phyloP scores from a whole-genome alignment of 2,329 filamentous ascomycete genomes.

The Myriosclerotinia duriaeana region DNA sequence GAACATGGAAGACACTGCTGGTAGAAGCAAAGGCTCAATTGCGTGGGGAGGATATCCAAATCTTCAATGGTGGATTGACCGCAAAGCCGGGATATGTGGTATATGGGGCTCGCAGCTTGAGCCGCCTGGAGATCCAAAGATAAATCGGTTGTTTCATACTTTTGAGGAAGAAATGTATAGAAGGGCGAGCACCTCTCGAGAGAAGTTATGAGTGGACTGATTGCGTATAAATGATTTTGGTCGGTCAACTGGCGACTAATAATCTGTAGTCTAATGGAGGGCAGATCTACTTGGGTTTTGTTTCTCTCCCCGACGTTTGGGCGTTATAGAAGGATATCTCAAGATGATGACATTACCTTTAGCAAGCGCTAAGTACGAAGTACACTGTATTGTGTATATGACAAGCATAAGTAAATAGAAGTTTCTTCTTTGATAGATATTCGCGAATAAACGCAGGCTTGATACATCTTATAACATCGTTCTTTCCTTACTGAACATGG shows the following conservation, averaged over 20 bases:
- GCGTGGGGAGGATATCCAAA: slow-evolving; percentile 50
- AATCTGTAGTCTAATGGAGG: background rate
- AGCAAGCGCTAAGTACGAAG: background rate
- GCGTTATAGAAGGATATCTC: background rate
- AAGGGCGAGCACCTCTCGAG: slow-evolving; percentile 10
- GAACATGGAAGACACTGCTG: slow-evolving; percentile 43
- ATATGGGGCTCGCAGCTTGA: slow-evolving; percentile 47
- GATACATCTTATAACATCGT: background rate
- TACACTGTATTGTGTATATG: background rate
- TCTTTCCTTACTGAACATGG: background rate
- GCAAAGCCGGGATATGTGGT: slow-evolving; percentile 44
- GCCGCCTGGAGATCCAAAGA: slow-evolving; percentile 45
- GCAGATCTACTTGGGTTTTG: background rate
- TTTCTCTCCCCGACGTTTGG: background rate
- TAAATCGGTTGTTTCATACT: slow-evolving; percentile 40
- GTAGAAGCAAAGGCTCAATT: slow-evolving; percentile 44
- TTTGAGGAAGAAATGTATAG: slow-evolving; percentile 46
- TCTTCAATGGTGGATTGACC: slow-evolving; percentile 48
- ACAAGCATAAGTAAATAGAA: background rate
- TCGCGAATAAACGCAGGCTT: background rate
- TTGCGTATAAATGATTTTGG: background rate
- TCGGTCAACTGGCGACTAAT: too few species aligned
- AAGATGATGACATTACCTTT: background rate
- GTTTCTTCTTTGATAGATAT: background rate
- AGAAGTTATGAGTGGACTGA: slow-evolving; percentile 1